Base-by-base conservation (phyloP, 148 eudicot genomes). In the Rhododendron vialii region DNA sequence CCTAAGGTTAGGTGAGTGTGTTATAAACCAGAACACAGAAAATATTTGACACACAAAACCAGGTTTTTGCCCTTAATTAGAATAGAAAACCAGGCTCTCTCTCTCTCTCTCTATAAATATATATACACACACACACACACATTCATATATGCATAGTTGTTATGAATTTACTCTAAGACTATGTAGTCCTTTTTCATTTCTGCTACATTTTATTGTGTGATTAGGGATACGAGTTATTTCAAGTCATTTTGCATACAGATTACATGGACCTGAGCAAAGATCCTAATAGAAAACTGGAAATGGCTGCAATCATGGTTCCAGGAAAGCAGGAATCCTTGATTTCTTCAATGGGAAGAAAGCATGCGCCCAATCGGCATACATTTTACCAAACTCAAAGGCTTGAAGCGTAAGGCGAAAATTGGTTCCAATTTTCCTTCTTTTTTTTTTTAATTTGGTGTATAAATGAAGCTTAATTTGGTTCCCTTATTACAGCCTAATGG, bases 261-360 rank as follows among this genome's bases (percentile, higher is more conserved):
- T 67, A 11, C 35, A 67, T 67, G 74, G 74, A 67, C 74, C 33
- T 67, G 35, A 67, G 14, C 17, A 67, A 26, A 26, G 74, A 26
- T n/a, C 33, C 35, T 10, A 17, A 67, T 67, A 67, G 74, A 67
- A 12, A 5, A 67, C 14, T 67, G 15, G 74, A 28, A 67, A 67
- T 28, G 12, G 74, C 33, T 26, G 17, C 74, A 67, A 67, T 67
- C 74, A 67, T 26, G 33, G 71, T n/a, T 9, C 13, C 71, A 65
- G 13, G 71, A 65, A n/a, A 65, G 30, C 71, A 65, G 0, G 71
- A 65, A 65, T n/a, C 33, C 33, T 65, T n/a, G 71, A 65, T n/a
- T n/a, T 65, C 71, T 65, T 65, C 71, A n/a, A 65, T 65, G 74
- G 33, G 33, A 67, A 67, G 74, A 67, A 67, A 67, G 74, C 74